phyloP scores from a whole-genome alignment of 2,329 filamentous ascomycete genomes.

The Arthrobotrys entomopaga region DNA sequence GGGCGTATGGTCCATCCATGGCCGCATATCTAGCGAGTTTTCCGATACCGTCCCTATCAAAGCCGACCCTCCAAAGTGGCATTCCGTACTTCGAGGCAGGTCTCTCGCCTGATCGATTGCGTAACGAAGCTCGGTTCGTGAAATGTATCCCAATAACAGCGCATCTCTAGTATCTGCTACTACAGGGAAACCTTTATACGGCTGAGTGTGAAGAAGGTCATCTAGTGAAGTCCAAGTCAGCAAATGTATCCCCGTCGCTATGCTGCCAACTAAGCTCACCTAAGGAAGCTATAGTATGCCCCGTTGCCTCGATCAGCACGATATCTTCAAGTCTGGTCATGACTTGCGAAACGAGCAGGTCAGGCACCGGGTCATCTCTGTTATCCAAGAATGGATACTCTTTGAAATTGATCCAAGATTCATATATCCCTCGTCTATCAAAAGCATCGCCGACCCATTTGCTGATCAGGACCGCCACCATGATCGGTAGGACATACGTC shows the following conservation, averaged over 20 bases:
- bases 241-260: not conserved
- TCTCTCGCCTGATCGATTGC: slow-evolving; percentile 76
- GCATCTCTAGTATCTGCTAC: slow-evolving; percentile 81
- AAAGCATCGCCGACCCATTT: slow-evolving; percentile 99
- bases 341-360: slow-evolving; percentile 84
- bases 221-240: slow-evolving; percentile 31
- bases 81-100: slow-evolving; percentile 60
- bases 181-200: slow-evolving; percentile 91
- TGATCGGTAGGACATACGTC: slow-evolving; percentile 96
- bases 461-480: slow-evolving; percentile 97
- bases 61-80: slow-evolving; percentile 80
- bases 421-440: slow-evolving; percentile 91
- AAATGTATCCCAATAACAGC: slow-evolving; percentile 90
- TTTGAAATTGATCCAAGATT: slow-evolving; percentile 96
- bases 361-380: slow-evolving; percentile 82
- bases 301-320: slow-evolving; percentile 83
- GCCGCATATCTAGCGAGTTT: slow-evolving; percentile 78
- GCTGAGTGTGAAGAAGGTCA: slow-evolving; percentile 74
- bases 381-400: slow-evolving; percentile 96
- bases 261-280: slow-evolving; percentile 62
- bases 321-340: slow-evolving; percentile 95
- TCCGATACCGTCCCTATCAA: slow-evolving; percentile 45
- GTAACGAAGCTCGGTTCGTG: slow-evolving; percentile 85
- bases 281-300: slow-evolving; percentile 84
- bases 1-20: slow-evolving; percentile 99